phyloP scores from a whole-genome alignment of 2,329 filamentous ascomycete genomes.

The Trichophyton simii region DNA sequence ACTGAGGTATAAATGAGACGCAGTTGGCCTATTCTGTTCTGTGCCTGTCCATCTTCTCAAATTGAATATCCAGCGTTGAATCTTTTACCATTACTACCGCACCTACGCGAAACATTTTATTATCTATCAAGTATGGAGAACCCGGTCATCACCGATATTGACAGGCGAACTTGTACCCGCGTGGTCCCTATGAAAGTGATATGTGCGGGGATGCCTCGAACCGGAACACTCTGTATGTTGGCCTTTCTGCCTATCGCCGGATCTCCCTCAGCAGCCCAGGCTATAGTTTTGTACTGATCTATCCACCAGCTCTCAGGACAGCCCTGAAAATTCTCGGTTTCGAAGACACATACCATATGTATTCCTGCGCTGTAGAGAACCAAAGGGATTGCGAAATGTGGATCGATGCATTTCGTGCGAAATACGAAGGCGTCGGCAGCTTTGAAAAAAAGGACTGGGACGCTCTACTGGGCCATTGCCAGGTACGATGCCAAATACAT shows the following conservation, averaged over 20 bases:
- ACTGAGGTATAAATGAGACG: not conserved
- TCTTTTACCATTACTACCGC: no score
- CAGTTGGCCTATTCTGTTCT: not conserved
- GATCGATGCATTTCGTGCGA: conserved; percentile 54
- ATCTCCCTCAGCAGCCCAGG: not conserved
- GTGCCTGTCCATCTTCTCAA: no score
- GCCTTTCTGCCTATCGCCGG: not conserved
- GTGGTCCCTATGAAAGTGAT: conserved; percentile 9
- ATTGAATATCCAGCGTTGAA: no score
- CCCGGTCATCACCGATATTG: conserved; percentile 2
- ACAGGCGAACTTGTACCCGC: conserved; percentile 4
- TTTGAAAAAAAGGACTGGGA: conserved; percentile 59
- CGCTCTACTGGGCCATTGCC: conserved; percentile 52
- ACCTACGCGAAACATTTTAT: not conserved
- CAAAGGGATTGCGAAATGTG: conserved; percentile 56
- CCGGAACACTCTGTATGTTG: conserved; percentile 8
- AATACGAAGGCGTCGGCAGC: conserved; percentile 48
- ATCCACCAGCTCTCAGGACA: conserved; percentile 45
- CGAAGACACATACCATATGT: conserved; percentile 61
- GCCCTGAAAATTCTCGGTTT: conserved; percentile 56
- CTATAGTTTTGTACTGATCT: not conserved
- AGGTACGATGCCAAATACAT: conserved; percentile 17
- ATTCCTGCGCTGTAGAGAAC: conserved; percentile 53
- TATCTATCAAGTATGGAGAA: not conserved
- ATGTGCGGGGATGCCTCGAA: conserved; percentile 8